phyloP scores from a whole-genome alignment of 352 stramenopile genomes.

The Sclerospora graminicola region DNA sequence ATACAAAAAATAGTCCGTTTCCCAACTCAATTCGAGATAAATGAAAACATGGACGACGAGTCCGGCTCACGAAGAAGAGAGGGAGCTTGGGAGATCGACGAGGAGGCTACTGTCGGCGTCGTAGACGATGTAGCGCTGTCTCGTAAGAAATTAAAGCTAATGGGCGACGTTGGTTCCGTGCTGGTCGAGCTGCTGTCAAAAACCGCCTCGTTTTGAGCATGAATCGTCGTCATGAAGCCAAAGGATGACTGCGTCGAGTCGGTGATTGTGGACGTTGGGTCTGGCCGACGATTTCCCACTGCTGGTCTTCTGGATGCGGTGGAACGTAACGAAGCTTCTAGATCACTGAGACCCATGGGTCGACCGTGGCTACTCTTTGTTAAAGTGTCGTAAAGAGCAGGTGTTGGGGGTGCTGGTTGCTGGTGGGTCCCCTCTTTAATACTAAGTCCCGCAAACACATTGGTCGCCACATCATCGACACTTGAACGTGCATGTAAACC shows the following conservation, averaged over 20 bases:
- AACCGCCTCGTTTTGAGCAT: constrained; percentile 5
- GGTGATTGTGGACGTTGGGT: not conserved
- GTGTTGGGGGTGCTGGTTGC: constrained; percentile 6
- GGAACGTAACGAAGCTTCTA: constrained; percentile 27
- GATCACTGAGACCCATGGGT: constrained; percentile 35
- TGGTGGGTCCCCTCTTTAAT: constrained; percentile 20
- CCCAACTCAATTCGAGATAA: constrained; percentile 34
- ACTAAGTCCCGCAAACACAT: constrained; percentile 51
- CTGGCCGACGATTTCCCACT: not conserved
- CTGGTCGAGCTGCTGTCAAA: constrained; percentile 23
- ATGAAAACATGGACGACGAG: constrained; percentile 49
- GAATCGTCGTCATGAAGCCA: constrained; percentile 34
- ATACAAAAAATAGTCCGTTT: too few relatives aligned
- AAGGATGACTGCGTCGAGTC: constrained; percentile 36
- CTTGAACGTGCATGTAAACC: constrained; percentile 22
- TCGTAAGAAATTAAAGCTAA: constrained; percentile 50
- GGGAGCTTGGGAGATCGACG: constrained; percentile 13
- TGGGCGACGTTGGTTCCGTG: constrained; percentile 37
- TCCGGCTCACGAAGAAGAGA: constrained; percentile 17
- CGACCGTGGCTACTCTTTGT: constrained; percentile 30
- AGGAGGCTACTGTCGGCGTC: constrained; percentile 18
- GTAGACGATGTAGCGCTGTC: constrained; percentile 22
- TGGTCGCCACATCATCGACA: constrained; percentile 14
- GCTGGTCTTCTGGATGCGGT: constrained; percentile 12
- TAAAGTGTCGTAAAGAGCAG: constrained; percentile 24